phyloP scores from a whole-genome alignment of 345 rosid species.

The Sapria himalayana region DNA sequence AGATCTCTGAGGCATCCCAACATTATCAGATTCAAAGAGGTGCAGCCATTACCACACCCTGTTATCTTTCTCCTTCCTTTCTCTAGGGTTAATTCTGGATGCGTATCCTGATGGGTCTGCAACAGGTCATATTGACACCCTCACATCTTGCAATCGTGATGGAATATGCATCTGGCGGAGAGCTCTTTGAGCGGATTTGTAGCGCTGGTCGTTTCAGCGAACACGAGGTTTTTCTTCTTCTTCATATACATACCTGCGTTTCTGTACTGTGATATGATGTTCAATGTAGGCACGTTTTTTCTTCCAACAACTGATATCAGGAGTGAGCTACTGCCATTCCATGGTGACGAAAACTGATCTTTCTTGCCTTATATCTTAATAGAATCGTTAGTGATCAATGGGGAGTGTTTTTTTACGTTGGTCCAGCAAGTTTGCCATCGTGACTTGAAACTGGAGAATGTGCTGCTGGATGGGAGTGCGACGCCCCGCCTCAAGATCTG shows the following conservation, averaged over 20 bases:
- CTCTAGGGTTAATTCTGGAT: constrained; percentile 2
- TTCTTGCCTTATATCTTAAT: no score
- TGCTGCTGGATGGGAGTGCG: constrained; percentile 86
- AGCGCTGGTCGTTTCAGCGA: constrained; percentile 74
- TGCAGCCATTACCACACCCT: constrained; percentile 6
- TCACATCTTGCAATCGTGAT: constrained; percentile 87
- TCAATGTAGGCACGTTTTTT: constrained; percentile 73
- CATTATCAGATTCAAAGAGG: constrained; percentile 93
- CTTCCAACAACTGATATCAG: constrained; percentile 92
- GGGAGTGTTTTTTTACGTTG: constrained; percentile 3
- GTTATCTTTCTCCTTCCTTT: not conserved
- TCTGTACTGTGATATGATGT: not conserved
- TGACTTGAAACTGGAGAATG: constrained; percentile 86
- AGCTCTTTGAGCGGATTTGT: constrained; percentile 72
- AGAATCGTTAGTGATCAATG: no score
- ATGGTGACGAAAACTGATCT: constrained; percentile 30
- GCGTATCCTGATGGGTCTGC: constrained; percentile 3
- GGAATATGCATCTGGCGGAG: constrained; percentile 97
- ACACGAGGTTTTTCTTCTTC: constrained; percentile 43
- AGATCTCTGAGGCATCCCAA: constrained; percentile 86
- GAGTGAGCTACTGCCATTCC: constrained; percentile 87
- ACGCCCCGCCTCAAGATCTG: constrained; percentile 92
- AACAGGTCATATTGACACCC: constrained; percentile 69
- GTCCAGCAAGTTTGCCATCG: constrained; percentile 93
- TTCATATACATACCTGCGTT: not conserved